Evolutionary conservation across 768 basidiomycete genomes (phyloP), one percentile per base, ranked within the genome.

Genomic region (Hemileccinum impolitum): DNA sequence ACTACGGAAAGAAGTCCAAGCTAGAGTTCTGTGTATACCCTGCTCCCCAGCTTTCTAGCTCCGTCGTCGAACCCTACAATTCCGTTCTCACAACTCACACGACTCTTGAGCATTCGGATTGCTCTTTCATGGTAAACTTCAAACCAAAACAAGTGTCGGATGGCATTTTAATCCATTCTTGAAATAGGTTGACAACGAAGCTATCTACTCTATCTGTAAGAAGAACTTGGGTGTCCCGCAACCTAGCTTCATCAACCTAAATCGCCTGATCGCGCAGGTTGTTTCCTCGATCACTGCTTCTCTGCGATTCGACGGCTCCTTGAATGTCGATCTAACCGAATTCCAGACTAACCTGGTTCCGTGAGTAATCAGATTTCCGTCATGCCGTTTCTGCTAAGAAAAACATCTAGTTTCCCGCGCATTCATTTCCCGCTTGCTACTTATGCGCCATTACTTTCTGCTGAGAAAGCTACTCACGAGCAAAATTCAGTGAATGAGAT

Each of bases 201-300:
- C 94, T 45, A 98, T 98, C 67, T 98, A 95, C 72, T 94, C 97
- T 67, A 98, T 98, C 67, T 98, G 95, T 90, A 94, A 96, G 79
- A 85, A 88, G 72, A 94, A 88, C 68, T 78, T 98, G 50, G 82
- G 81, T 57, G 88, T 97, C 57, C 63, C 77, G 23, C 87, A 80
- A 30, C 96, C 96, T 14, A 87, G 91, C 62, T 92, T 95, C 77
- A 77, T 79, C 62, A 98, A 99, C 78, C 72, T 98, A 54, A 98
- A 99, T 75, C 77, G 96, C 48, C 76, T 99, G 59, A 98, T 98
- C 63, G 94, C 96, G 13, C 96, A 98, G 67, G 96, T 98, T 56
- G 96, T 99, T 54, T 99, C 96, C 9, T 94, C 94, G 46, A 84
- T 98, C 70, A 97, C 95, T 19, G 94, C 94, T 26, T 97, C 95